Conservation (phyloP, 257 asterid genomes). For the Thymus mandschuricus region DNA sequence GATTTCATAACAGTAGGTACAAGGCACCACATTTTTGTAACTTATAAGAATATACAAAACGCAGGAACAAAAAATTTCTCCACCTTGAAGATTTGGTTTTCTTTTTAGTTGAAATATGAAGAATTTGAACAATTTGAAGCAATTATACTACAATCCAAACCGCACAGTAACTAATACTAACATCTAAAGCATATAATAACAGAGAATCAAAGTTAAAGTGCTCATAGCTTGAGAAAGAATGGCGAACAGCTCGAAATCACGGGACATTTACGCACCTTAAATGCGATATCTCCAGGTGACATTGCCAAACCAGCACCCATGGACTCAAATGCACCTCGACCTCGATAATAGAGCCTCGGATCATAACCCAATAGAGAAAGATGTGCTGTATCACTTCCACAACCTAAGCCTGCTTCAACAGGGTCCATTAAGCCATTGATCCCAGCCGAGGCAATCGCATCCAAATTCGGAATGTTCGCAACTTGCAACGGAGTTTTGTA, state of each 20-base stretch:
- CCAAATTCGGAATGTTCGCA: slow-evolving; percentile 73
- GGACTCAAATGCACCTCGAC: slow-evolving; percentile 97
- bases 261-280: slow-evolving; percentile 55
- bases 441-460: slow-evolving; percentile 87
- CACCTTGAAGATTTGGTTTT: slow-evolving; percentile 3
- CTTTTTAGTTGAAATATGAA: background rate
- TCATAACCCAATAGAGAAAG: slow-evolving; percentile 91
- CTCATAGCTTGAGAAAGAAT: background rate
- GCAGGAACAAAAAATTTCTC: slow-evolving; percentile 8
- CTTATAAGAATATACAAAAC: background rate
- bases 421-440: slow-evolving; percentile 97
- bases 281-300: slow-evolving; percentile 97
- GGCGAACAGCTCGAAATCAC: background rate
- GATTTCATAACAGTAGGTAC: background rate
- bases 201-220: background rate
- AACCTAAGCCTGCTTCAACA: slow-evolving; percentile 90
- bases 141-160: slow-evolving; percentile 1
- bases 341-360: slow-evolving; percentile 88
- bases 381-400: slow-evolving; percentile 99
- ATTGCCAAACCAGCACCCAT: slow-evolving; percentile 98
- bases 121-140: background rate
- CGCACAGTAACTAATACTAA: background rate
- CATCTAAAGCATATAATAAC: background rate
- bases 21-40: slow-evolving; percentile 3
- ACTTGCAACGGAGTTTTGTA: slow-evolving; percentile 81